phyloP scores from a whole-genome alignment of 2,329 filamentous ascomycete species.

The Chalaropsis ovoidea region DNA sequence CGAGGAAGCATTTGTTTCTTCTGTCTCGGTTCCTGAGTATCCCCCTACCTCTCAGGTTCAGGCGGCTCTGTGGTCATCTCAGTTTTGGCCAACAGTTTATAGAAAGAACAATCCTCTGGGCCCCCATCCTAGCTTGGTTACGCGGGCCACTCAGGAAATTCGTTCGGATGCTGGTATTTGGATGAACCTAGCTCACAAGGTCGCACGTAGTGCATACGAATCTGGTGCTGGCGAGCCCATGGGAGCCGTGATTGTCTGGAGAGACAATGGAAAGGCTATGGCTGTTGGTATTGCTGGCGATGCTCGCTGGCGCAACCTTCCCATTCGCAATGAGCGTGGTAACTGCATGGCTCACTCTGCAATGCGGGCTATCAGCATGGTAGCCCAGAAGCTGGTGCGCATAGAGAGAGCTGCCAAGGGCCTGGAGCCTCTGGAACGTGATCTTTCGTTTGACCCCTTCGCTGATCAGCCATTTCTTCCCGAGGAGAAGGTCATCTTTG shows the following conservation, averaged over 20 bases:
- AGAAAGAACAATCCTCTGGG: conserved; percentile 80
- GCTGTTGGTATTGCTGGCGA: conserved; percentile 68
- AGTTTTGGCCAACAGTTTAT: conserved; percentile 79
- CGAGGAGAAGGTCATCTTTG: conserved; percentile 53
- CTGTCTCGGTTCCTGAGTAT: conserved; percentile 59
- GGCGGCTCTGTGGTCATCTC: conserved; percentile 60
- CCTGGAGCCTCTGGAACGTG: conserved; percentile 32
- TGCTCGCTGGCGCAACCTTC: conserved; percentile 56
- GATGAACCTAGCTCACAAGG: conserved; percentile 56
- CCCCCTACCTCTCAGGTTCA: conserved; percentile 67
- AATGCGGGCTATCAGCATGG: conserved; percentile 72
- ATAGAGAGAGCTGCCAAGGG: conserved; percentile 41
- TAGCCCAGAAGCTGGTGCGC: conserved; percentile 56
- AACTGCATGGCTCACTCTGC: conserved; percentile 72
- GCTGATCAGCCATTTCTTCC: conserved; percentile 58
- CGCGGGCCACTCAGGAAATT: conserved; percentile 59
- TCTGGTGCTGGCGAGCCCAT: conserved; percentile 56
- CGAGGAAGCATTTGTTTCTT: conserved; percentile 48
- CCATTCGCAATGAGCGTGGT: conserved; percentile 40
- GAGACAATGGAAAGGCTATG: conserved; percentile 41
- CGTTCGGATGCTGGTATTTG: conserved; percentile 52
- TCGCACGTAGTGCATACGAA: conserved; percentile 49
- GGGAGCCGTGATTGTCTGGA: conserved; percentile 66
- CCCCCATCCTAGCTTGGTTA: conserved; percentile 66
- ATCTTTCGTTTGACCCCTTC: conserved; percentile 52